phyloP scores from a whole-genome alignment of 768 basidiomycete species.

The Pholiota molesta region DNA sequence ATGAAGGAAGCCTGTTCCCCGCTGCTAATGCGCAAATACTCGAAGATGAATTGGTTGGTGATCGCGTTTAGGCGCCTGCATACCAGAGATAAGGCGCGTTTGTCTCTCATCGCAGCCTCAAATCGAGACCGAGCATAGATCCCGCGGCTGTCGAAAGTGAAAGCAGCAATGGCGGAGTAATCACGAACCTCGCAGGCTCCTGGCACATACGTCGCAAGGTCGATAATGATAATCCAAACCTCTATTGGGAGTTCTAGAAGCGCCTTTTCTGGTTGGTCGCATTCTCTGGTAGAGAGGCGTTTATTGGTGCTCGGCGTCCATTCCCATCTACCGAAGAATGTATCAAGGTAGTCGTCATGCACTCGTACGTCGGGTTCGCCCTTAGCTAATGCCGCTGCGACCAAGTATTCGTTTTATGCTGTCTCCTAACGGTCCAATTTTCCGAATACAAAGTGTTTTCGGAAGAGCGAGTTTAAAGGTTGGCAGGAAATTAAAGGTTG shows the following conservation, averaged over 20 bases:
- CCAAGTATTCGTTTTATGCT: no score
- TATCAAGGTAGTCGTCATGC: not conserved
- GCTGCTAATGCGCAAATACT: slow-evolving; percentile 25
- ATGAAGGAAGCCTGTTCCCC: slow-evolving; percentile 23
- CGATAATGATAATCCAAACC: slow-evolving; percentile 30
- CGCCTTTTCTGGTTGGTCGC: not conserved
- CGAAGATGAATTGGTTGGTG: slow-evolving; percentile 17
- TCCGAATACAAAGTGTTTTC: no score
- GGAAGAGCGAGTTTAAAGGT: no score
- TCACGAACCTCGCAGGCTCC: slow-evolving; percentile 25
- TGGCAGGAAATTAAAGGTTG: no score
- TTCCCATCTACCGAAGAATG: not conserved
- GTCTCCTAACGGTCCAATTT: no score
- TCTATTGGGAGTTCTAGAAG: slow-evolving; percentile 25
- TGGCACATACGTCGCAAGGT: slow-evolving; percentile 24
- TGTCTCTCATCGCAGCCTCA: slow-evolving; percentile 20
- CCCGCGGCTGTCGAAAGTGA: slow-evolving; percentile 26
- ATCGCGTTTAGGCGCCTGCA: slow-evolving; percentile 25
- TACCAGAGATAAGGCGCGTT: slow-evolving; percentile 25
- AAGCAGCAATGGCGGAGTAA: slow-evolving; percentile 26
- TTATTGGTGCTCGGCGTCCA: not conserved
- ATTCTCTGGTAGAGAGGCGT: not conserved
- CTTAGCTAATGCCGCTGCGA: no score
- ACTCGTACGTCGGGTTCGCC: no score
- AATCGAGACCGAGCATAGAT: slow-evolving; percentile 22